Evolutionary conservation across 1,139 yeast species (phyloP), one percentile per base, ranked within the genome.

Genomic region (Pneumocystis oryctolagi): DNA sequence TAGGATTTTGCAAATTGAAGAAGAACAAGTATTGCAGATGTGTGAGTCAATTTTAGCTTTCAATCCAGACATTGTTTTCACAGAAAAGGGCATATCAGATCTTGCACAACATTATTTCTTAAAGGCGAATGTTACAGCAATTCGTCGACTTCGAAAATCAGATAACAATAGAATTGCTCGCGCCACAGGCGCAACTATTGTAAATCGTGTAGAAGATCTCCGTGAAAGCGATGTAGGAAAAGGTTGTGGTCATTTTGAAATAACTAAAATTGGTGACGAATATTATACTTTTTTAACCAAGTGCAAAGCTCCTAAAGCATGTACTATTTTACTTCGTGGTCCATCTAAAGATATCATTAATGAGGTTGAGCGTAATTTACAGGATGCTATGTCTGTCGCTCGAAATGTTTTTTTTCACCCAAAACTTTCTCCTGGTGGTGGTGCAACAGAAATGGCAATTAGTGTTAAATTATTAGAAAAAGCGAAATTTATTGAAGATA

Each of bases 371-470:
- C 85, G 99, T 74, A 94, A 94, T 74, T 80, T 94, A 72, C 97
- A 92, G 73, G 99, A 94, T 75, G 98, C 99, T 61, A 88, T 94
- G 96, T 92, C 97, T 5, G 98, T 92, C 62, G 85, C 98, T 31
- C 84, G 97, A 75, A 94, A 94, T 72, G 97, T 94, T 60, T 82
- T 88, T 80, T 85, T 92, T 70, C 95, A 92, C 74, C 98, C 99
- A 62, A 84, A 94, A 56, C 80, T 92, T 72, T 81, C 96, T 1
- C 99, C 99, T 62, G 99, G 99, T 69, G 99, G 98, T 65, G 98
- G 99, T 71, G 98, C 99, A 62, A 92, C 97, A 30, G 99, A 92
- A 76, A 92, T 94, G 97, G 98, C 98, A 1, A 90, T 94, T 61
- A 81, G 94, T 68, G 97, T 92, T 37, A 83, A 81, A 68, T 80